Evolutionary conservation across 2,329 filamentous ascomycete species (phyloP).

Genomic region (Alternaria brassicae): DNA sequence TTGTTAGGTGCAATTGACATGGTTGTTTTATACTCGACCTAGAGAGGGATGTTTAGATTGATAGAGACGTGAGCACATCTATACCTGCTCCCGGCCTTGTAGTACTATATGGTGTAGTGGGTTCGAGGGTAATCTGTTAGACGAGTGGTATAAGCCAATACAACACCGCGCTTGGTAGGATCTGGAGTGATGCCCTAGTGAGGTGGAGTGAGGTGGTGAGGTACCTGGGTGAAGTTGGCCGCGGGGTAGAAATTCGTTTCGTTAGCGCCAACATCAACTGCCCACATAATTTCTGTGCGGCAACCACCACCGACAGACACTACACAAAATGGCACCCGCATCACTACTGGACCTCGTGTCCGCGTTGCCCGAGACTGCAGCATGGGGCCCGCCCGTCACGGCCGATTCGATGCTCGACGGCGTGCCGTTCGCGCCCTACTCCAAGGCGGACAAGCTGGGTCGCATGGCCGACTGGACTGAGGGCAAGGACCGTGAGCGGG

Average conservation of each 20-base stretch:
- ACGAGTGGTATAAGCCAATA: background rate
- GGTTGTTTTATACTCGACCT: background rate
- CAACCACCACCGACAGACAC: constrained; percentile 17
- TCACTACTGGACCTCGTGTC: constrained; percentile 58
- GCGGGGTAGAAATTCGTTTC: constrained; percentile 25
- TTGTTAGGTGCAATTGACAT: background rate
- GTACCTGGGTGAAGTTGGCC: constrained; percentile 1
- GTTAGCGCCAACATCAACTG: constrained; percentile 26
- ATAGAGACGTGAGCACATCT: background rate
- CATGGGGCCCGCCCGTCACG: constrained; percentile 85
- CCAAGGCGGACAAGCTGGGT: constrained; percentile 97
- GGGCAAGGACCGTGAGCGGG: constrained; percentile 79
- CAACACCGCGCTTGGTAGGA: background rate
- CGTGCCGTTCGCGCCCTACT: constrained; percentile 96
- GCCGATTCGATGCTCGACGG: constrained; percentile 89
- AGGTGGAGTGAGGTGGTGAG: background rate
- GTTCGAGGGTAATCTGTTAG: background rate
- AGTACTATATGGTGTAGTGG: background rate
- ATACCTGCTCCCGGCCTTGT: no score
- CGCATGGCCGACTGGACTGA: constrained; percentile 99
- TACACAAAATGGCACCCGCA: constrained; percentile 54
- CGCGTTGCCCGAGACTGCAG: constrained; percentile 54
- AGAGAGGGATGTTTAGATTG: no score
- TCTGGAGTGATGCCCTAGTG: background rate
- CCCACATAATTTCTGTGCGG: constrained; percentile 34